phyloP scores from a whole-genome alignment of 306 rosid species.

The Luffa aegyptiaca region DNA sequence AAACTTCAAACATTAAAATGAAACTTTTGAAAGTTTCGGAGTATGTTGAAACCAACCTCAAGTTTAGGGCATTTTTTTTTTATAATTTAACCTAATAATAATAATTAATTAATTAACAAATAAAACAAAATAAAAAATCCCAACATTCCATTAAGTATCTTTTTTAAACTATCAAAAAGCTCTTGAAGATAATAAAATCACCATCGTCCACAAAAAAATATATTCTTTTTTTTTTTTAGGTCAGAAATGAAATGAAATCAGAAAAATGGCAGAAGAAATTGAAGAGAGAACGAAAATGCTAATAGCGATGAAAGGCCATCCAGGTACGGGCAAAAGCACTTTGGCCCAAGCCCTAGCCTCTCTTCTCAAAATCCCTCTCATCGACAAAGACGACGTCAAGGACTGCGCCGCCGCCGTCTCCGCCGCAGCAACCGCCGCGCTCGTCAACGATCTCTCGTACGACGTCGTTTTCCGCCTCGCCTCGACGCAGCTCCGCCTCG shows the following conservation, averaged over 20 bases:
- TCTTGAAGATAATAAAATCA: not conserved
- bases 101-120: too few relatives aligned
- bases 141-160: not conserved
- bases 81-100: too few relatives aligned
- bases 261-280: not conserved
- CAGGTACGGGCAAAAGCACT: conserved; percentile 12
- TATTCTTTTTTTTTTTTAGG: too few relatives aligned
- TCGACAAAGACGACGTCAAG: conserved; percentile 19
- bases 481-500: conserved; percentile 17
- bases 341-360: conserved; percentile 7
- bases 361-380: conserved; percentile 4
- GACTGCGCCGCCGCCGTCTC: conserved; percentile 8
- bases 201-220: not conserved
- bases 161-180: not conserved
- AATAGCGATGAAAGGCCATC: conserved; percentile 17
- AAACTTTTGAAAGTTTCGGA: too few relatives aligned
- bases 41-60: too few relatives aligned
- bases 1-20: too few relatives aligned
- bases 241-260: not conserved
- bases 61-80: too few relatives aligned
- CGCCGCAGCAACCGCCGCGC: not conserved
- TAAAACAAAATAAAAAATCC: not conserved
- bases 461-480: conserved; percentile 16
- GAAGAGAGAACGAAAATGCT: not conserved
- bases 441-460: conserved; percentile 15